Base-by-base conservation (phyloP, 371 early-diverging fungal genomes). In the Phascolomyces articulosus region DNA sequence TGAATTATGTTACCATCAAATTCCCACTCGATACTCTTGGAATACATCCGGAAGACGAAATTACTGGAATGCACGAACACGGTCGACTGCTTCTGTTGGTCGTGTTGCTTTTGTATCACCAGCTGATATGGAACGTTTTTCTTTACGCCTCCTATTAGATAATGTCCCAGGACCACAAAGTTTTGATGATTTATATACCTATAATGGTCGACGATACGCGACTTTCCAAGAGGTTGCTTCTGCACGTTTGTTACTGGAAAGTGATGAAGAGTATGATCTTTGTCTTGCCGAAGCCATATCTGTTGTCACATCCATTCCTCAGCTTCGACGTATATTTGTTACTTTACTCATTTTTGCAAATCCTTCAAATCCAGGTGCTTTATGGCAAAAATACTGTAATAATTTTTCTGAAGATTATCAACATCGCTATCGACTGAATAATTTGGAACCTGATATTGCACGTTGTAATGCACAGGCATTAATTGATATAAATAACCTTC, bases 231-330 rank as follows among this genome's bases (percentile, higher is more conserved):
- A 31, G 11, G 55, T 29, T 16, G 51, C 64, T 3, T 21, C 23
- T 15, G 64, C 21, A n/a, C 58, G 40, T 47, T 20, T 44, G 11
- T 18, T 63, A 16, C 16, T 47, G n/a, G 24, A 66, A n/a, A 27
- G 48, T 21, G 51, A 60, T 23, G 60, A 66, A 10, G 31, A 53
- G 27, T 47, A 60, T n/a, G 28, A 31, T n/a, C 28, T 23, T 16
- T 48, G 54, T 24, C 58, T 65, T 29, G 54, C 21, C 2, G 59
- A 58, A 59, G 59, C 59, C 2, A 38, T 59, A 31, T 21, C 20
- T 3, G 44, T 56, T 18, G 26, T 40, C 6, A 64, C 51, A 16
- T 58, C 65, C 9, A 53, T 18, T 28, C 20, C 18, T 24, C 40
- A 31, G 24, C 26, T 58, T 18, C 59, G 60, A 1, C 27, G 31